Base-by-base conservation (phyloP, 163 green algal genomes). In the Chlorella variabilis region DNA sequence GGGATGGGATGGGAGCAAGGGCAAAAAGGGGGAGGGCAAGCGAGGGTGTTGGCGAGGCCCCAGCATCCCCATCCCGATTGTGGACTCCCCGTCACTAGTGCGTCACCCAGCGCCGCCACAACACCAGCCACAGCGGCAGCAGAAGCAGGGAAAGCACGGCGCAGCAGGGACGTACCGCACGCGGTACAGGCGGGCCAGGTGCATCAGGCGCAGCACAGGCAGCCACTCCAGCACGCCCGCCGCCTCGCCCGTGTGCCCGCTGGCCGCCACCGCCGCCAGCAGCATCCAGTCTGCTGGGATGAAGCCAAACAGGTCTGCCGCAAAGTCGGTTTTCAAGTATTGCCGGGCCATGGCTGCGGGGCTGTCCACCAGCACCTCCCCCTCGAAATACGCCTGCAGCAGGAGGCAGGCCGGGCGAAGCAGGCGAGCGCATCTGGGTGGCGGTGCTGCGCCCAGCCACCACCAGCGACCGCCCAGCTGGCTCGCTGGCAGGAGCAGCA, bases 181-280 rank as follows among this genome's bases (percentile, higher is more conserved):
- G 41, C 68, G 68, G 29, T 75, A 75, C n/a, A 75, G 29, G 13
- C 68, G n/a, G 4, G 68, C 78, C 68, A 86, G 63, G 75, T 84
- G 83, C 59, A 88, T 69, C 75, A 86, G 66, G 2, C 70, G 54
- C 38, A 88, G 62, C 69, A 88, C 41, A 1, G 77, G 51, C 7
- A 83, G 49, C 59, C 59, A 81, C 29, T 41, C 29, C 8, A 66
- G 73, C 38, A n/a, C 20, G 11, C 25, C 33, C 13, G 31, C 62
- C 11, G 33, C 62, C 17, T 41, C 34, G 62, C 11, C 62, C 17
- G 17, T 15, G 17, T 9, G 15, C 7, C 67, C 41, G n/a, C 39
- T 76, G 68, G 48, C 68, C 25, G 42, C n/a, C 23, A 41, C 25
- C 6, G 56, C 39, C 5, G 13, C 66, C 36, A 83, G 49, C 31